Base-by-base conservation (phyloP, 1,139 yeast species). In the Zhuliangozyma parablackwelliae region DNA sequence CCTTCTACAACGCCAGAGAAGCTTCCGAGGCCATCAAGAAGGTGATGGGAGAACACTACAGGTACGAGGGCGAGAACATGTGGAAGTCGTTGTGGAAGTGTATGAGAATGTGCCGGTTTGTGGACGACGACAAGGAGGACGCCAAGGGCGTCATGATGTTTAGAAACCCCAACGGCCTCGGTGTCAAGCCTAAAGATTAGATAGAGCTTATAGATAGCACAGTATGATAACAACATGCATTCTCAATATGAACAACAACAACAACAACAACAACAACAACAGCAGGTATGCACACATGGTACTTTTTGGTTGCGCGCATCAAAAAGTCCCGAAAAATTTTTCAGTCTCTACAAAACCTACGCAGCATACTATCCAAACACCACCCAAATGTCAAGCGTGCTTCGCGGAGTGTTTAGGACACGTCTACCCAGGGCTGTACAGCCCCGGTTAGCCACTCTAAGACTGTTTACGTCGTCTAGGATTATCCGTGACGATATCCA, bases 1-100 rank as follows among this genome's bases (percentile, higher is more conserved):
- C 96, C 38, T 86, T 86, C 65, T 86, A 86, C 72, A 79, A 85
- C 50, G 95, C 85, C 30, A 78, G 92, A 62, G 80, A 79, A 57
- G 96, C 92, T 33, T 75, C 86, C 38, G 83, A 67, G 37, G 92
- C 88, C 30, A 82, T 86, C 58, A 78, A 74, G 64, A 78, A 82
- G 63, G 94, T 85, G 41, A 78, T 87, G 84, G 95, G 95, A 50
- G 74, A 76, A 46, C 88, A 83, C 63, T 86, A 86, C 65, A 68
- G 76, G 48, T 68, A 75, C 54, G 72, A 72, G 43, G 82, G 75
- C 48, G 82, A 84, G 54, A 82, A 75, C 67, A 82, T 87, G 86
- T 76, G 86, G 78, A 59, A 63, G 28, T 66, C 88, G 10, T 65
- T 86, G 48, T 86, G 90, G 89, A 78, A 76, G 49, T 67, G 78